Conservation (phyloP, 768 basidiomycete genomes). For the Clitopilus passeckerianus region DNA sequence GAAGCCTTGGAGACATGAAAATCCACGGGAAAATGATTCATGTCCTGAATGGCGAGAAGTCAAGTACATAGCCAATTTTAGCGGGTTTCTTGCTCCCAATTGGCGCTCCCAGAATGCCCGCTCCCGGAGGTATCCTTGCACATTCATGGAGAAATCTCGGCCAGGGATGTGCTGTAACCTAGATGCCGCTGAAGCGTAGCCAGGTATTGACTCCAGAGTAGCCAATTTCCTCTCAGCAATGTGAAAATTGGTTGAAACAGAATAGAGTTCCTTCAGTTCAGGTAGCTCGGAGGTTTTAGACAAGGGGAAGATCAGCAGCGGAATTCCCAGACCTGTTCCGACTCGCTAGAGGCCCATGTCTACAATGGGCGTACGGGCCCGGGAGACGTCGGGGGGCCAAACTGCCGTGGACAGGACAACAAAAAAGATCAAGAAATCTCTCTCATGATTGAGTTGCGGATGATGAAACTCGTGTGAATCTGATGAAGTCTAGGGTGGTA, state of each 20-base stretch:
- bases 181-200: neutral
- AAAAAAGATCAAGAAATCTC: neutral
- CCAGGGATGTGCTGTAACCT: neutral
- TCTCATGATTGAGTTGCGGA: neutral
- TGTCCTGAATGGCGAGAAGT: neutral
- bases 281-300: neutral
- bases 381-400: neutral
- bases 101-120: too few species aligned
- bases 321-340: neutral
- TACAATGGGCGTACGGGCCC: neutral
- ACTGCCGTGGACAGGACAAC: neutral
- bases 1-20: neutral
- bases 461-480: neutral
- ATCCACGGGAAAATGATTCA: neutral
- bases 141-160: neutral
- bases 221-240: neutral
- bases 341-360: neutral
- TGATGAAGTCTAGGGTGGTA: too few species aligned
- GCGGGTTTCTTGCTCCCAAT: too few species aligned
- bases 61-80: neutral
- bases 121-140: neutral
- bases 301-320: neutral
- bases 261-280: neutral
- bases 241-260: neutral
- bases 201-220: neutral